These are phyloP conservation scores for Boletus rubropictus DNA, from an alignment of 768 basidiomycete genomes.

Conservation along the genomic window DNA sequence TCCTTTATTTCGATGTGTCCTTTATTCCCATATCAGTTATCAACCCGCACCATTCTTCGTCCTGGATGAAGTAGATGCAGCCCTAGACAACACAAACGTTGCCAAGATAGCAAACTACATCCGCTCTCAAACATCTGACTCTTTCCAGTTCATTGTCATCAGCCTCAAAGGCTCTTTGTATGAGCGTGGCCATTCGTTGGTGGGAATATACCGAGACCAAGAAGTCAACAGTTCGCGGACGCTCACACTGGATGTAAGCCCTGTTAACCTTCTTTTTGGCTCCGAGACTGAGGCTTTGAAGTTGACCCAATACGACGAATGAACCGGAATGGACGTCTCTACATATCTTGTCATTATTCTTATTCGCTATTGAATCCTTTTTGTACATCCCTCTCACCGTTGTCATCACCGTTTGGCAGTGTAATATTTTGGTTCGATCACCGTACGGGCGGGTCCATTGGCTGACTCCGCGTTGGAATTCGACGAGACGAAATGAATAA, in stretches of 20 bases:
- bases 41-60: slow-evolving; percentile 98
- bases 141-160: slow-evolving; percentile 96
- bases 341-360: slow-evolving; percentile 14
- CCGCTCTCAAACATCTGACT: slow-evolving; percentile 70
- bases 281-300: slow-evolving; percentile 11
- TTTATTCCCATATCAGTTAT: slow-evolving; percentile 48
- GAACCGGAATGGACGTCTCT: slow-evolving; percentile 4
- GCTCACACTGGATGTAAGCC: slow-evolving; percentile 80
- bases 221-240: slow-evolving; percentile 89
- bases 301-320: slow-evolving; percentile 29
- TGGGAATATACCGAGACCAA: slow-evolving; percentile 93
- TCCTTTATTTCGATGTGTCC: too few relatives aligned
- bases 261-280: neutral
- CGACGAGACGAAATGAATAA: neutral
- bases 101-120: slow-evolving; percentile 94
- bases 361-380: slow-evolving; percentile 19
- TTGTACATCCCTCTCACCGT: neutral
- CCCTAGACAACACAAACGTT: slow-evolving; percentile 97
- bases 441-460: neutral
- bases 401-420: neutral
- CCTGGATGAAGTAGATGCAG: slow-evolving; percentile 97
- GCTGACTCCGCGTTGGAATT: neutral
- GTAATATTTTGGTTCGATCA: neutral
- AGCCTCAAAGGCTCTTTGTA: slow-evolving; percentile 92
- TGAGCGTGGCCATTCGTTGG: slow-evolving; percentile 82